Conservation (phyloP, 2,329 filamentous ascomycete genomes). For the Xylariaceae sp. region DNA sequence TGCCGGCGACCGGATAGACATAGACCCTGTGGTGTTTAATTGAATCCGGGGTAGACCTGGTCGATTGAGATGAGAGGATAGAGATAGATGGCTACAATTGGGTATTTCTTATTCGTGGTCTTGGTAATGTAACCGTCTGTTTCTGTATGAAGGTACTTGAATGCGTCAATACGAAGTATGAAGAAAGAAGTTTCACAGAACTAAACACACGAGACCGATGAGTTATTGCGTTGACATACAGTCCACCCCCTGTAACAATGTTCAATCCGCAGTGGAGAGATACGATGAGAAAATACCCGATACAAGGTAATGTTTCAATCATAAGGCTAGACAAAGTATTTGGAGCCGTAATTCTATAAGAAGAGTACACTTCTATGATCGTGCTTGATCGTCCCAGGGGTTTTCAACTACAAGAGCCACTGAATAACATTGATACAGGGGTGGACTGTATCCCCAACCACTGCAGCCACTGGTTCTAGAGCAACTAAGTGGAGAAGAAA, state of each 20-base stretch:
- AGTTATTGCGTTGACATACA: slow-evolving; percentile 4
- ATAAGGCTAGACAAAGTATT: no score
- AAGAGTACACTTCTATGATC: no score
- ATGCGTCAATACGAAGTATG: not conserved
- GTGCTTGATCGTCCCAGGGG: no score
- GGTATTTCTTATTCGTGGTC: not conserved
- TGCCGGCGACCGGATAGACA: slow-evolving; percentile 7
- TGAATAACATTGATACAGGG: no score
- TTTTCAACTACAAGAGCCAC: no score
- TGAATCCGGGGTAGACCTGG: slow-evolving; percentile 21
- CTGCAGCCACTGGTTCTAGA: slow-evolving; percentile 6
- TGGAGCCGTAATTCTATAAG: no score
- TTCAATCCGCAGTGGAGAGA: no score
- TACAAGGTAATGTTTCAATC: no score
- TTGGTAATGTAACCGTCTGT: not conserved
- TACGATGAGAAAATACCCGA: no score
- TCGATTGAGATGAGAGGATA: slow-evolving; percentile 1
- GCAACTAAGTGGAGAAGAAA: slow-evolving; percentile 18
- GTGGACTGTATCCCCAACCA: no score
- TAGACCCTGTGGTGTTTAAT: not conserved
- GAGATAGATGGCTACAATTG: not conserved
- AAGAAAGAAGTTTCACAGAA: not conserved
- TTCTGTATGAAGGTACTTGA: not conserved
- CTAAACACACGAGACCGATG: not conserved
- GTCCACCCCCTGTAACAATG: no score